Percentiles rank a stretch among this genome's conserved stretches.
These are phyloP conservation scores for Aspergillus leporis DNA, from an alignment of 495 filamentous ascomycete genomes.

Conservation along the genomic window DNA sequence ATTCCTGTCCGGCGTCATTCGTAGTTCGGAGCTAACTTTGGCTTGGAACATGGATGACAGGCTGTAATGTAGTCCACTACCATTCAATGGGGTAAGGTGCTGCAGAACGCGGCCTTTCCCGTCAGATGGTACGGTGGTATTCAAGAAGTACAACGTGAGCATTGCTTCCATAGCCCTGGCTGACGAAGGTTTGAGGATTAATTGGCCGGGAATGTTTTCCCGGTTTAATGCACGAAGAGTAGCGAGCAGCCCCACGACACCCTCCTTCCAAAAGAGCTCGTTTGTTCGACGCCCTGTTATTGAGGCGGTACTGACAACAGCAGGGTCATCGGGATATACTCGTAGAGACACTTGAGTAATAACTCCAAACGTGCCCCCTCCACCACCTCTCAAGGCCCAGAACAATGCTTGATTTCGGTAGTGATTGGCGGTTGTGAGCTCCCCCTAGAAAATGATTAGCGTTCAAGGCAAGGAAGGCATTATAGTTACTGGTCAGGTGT, in stretches of 20 bases:
- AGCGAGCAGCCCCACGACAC: conserved; percentile 18
- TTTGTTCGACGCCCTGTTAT: conserved; percentile 18
- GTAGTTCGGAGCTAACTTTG: neutral
- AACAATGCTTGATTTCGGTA: conserved; percentile 56
- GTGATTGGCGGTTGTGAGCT: conserved; percentile 39
- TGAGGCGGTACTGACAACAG: conserved; percentile 37
- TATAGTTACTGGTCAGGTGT: neutral
- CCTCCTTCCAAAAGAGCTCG: conserved; percentile 29
- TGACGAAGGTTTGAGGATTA: neutral
- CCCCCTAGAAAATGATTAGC: conserved; percentile 10
- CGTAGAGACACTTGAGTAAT: conserved; percentile 46
- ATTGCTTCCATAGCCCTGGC: neutral
- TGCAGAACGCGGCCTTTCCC: neutral
- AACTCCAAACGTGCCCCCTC: conserved; percentile 50
- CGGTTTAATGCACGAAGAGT: neutral
- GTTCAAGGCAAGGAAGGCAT: no score
- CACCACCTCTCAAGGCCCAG: conserved; percentile 52
- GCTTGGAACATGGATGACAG: neutral
- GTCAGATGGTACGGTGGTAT: neutral
- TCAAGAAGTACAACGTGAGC: conserved; percentile 1
- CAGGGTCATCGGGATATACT: conserved; percentile 31
- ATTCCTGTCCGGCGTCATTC: neutral
- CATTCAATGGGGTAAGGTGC: neutral
- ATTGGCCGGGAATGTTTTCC: neutral
- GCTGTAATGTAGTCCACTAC: neutral